phyloP scores from a whole-genome alignment of 1,284 basidiomycete species.

The Coniferiporia sulphurascens region DNA sequence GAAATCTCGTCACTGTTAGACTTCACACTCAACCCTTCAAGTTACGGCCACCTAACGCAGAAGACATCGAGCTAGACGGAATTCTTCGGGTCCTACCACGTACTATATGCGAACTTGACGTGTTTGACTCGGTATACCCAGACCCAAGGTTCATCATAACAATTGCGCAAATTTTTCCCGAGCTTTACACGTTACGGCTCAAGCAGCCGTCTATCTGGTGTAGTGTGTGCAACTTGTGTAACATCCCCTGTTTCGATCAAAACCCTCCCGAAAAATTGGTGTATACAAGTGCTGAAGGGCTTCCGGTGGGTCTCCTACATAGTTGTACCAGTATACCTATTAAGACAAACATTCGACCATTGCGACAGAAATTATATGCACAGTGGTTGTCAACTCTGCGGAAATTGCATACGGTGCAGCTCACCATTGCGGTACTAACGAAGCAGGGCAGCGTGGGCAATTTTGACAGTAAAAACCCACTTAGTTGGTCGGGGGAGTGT shows the following conservation, averaged over 20 bases:
- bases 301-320: constrained; percentile 21
- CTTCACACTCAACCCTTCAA: not conserved
- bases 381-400: constrained; percentile 17
- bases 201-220: constrained; percentile 23
- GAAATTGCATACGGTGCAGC: constrained; percentile 22
- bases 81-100: not conserved
- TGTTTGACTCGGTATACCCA: not conserved
- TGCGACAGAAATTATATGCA: constrained; percentile 23
- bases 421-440: constrained; percentile 19
- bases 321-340: not conserved
- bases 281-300: constrained; percentile 23
- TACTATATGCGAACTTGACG: not conserved
- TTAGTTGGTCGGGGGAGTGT: constrained; percentile 24
- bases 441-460: constrained; percentile 2
- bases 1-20: not conserved
- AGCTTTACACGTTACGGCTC: constrained; percentile 18
- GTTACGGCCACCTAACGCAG: too few species aligned
- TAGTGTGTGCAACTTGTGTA: constrained; percentile 24
- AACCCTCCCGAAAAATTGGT: constrained; percentile 20
- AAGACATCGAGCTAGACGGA: not conserved
- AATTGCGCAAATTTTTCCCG: constrained; percentile 19
- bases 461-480: constrained; percentile 9
- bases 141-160: constrained; percentile 4
- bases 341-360: not conserved
- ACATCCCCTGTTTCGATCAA: constrained; percentile 15